Conservation (phyloP, 1,139 yeast species). For the Taphrina wiesneri region DNA sequence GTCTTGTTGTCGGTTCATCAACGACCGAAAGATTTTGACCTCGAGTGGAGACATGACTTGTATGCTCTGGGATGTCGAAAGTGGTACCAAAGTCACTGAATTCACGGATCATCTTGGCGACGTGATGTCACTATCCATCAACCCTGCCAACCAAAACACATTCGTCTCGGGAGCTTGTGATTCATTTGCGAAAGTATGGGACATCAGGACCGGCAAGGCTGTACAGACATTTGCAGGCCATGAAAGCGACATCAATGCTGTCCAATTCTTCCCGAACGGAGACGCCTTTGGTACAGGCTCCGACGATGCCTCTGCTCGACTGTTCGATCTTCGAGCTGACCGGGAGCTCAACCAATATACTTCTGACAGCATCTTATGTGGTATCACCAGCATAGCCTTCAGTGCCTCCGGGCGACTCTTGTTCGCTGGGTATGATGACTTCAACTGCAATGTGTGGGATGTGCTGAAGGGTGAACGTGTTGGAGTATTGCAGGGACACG, state of each 20-base stretch:
- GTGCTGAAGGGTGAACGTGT: slow-evolving; percentile 63
- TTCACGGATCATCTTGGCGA: slow-evolving; percentile 80
- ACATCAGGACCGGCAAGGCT: slow-evolving; percentile 57
- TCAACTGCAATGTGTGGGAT: slow-evolving; percentile 61
- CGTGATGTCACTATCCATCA: slow-evolving; percentile 58
- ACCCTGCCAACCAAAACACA: slow-evolving; percentile 44
- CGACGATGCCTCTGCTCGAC: slow-evolving; percentile 73
- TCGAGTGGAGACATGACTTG: slow-evolving; percentile 84
- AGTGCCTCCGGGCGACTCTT: slow-evolving; percentile 74
- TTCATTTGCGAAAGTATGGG: slow-evolving; percentile 74
- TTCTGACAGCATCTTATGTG: slow-evolving; percentile 46
- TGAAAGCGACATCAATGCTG: slow-evolving; percentile 64
- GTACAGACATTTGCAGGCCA: slow-evolving; percentile 62
- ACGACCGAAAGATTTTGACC: slow-evolving; percentile 60
- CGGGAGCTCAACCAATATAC: slow-evolving; percentile 61
- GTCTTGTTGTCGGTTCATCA: slow-evolving; percentile 68
- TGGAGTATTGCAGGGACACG: slow-evolving; percentile 62
- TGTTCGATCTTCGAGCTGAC: slow-evolving; percentile 77
- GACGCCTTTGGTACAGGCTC: slow-evolving; percentile 61
- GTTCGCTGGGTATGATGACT: slow-evolving; percentile 74
- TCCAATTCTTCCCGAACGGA: slow-evolving; percentile 72
- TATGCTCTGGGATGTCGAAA: slow-evolving; percentile 73
- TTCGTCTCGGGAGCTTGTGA: slow-evolving; percentile 78
- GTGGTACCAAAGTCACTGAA: slow-evolving; percentile 57
- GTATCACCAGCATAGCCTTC: slow-evolving; percentile 67